Base-by-base conservation (phyloP, 2,329 filamentous ascomycete species). In the Fusarium palustre region DNA sequence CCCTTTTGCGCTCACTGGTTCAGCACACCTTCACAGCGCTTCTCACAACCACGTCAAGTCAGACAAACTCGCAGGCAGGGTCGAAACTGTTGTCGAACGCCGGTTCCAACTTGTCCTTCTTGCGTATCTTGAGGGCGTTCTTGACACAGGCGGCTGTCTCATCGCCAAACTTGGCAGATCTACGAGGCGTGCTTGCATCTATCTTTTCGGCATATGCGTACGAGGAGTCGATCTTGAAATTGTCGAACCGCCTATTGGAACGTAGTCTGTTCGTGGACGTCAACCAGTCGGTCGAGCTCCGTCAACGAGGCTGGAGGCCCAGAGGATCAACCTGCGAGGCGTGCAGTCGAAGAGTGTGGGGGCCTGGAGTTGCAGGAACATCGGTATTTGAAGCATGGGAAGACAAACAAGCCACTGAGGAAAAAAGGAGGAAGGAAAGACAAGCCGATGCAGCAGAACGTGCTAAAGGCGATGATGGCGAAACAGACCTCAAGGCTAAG, bases 141-240 rank as follows among this genome's bases (percentile, higher is more conserved):
- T 88, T 99, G 31, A 89, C 91, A 1, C 89, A 93, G 46, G 95
- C 94, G 0, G 91, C 93, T 1, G 86, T 88, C 25, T 90, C 91
- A 20, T 97, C 94, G 0, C 94, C 96, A 0, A 97, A 92, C 15
- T 84, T 99, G 3, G 91, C 93, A 2, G 94, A 98, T 76, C 86
- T 99, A 5, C 91, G 96, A 45, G 88, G 88, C 9, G 94, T 98
- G 1, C 86, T 99, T 3, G 85, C 89, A 1, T 96, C 94, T 15
- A 95, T 99, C 57, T 98, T 99, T 80, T 90, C 95, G 0, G 95
- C 96, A 0, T 99, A 99, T 77, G 91, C 94, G 0, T 97, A 98
- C 77, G 96, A 99, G 79, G 92, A 95, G 77, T 94, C 92, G 1
- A 92, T 99, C 18, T 86, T 99, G 22, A 86, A 87, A 3, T 87